Percentiles rank a stretch among this genome's conserved stretches.
These are phyloP conservation scores for Aspergillus indologenus DNA, from an alignment of 495 filamentous ascomycete species.

Conservation along the genomic window DNA sequence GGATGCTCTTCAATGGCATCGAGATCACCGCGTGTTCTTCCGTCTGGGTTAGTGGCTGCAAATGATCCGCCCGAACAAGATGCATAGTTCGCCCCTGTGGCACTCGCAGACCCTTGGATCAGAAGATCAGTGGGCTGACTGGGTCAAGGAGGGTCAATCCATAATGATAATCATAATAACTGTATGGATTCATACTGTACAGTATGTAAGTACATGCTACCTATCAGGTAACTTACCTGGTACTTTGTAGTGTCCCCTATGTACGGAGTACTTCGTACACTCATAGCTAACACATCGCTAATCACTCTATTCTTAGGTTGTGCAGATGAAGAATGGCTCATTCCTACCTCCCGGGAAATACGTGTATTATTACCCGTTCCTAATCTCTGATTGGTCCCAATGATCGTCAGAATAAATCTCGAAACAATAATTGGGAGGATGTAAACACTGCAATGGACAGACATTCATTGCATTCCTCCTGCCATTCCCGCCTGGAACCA, in stretches of 20 bases:
- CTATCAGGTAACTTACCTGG: too few species aligned
- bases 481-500: background rate
- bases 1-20: too few species aligned
- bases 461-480: background rate
- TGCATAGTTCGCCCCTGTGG: background rate
- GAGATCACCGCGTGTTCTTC: background rate
- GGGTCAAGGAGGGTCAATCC: too few species aligned
- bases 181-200: too few species aligned
- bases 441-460: background rate
- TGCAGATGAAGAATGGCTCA: background rate
- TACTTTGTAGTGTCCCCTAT: too few species aligned
- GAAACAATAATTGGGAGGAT: too few species aligned
- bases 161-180: too few species aligned
- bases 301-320: background rate
- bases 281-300: too few species aligned
- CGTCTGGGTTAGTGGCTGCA: background rate
- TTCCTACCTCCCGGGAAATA: background rate
- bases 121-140: background rate
- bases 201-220: too few species aligned
- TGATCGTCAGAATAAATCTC: too few species aligned
- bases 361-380: background rate
- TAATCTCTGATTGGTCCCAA: background rate
- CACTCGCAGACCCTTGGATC: background rate
- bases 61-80: background rate
- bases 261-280: too few species aligned